Percentiles rank a stretch among this genome's conserved stretches.
Conservation (phyloP, 2,329 filamentous ascomycete genomes). For the Diaporthe eres region DNA sequence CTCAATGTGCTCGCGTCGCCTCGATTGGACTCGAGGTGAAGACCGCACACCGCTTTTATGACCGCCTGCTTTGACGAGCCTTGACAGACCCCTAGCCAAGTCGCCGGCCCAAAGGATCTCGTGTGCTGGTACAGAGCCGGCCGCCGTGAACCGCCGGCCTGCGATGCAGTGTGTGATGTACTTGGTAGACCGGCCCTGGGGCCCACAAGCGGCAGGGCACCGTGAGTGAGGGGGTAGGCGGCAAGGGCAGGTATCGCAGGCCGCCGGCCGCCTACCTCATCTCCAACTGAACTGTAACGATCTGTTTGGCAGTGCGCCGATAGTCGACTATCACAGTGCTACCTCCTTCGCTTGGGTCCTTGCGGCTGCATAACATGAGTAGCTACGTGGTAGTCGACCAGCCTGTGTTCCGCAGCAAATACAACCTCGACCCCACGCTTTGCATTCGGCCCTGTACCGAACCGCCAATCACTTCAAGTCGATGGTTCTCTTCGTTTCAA, state of each 20-base stretch:
- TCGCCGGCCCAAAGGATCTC: conserved; percentile 27
- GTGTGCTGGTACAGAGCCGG: conserved; percentile 4
- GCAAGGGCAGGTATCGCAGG: conserved; percentile 2
- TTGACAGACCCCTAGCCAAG: conserved; percentile 18
- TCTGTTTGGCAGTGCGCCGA: background rate
- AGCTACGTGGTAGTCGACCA: conserved; percentile 30
- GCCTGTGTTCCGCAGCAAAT: conserved; percentile 14
- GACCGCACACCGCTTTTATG: conserved; percentile 37
- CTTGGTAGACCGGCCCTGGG: conserved; percentile 4
- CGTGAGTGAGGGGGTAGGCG: background rate
- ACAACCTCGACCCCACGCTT: conserved; percentile 28
- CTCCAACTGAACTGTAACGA: conserved; percentile 10
- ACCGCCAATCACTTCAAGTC: conserved; percentile 7
- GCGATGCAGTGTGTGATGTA: conserved; percentile 11
- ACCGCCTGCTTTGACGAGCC: conserved; percentile 1
- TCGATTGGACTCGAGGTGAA: conserved; percentile 31
- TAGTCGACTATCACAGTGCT: conserved; percentile 8
- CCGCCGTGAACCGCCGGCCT: conserved; percentile 18
- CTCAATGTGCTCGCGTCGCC: conserved; percentile 9
- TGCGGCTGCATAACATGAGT: conserved; percentile 31
- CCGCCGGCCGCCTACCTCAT: conserved; percentile 27
- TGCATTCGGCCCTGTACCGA: conserved; percentile 33
- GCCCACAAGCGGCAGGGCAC: conserved; percentile 16
- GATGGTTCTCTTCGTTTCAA: conserved; percentile 7
- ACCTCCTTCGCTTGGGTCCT: conserved; percentile 25